Evolutionary conservation across 306 rosid genomes (phyloP).

Genomic region (Gastrolobium bilobum): DNA sequence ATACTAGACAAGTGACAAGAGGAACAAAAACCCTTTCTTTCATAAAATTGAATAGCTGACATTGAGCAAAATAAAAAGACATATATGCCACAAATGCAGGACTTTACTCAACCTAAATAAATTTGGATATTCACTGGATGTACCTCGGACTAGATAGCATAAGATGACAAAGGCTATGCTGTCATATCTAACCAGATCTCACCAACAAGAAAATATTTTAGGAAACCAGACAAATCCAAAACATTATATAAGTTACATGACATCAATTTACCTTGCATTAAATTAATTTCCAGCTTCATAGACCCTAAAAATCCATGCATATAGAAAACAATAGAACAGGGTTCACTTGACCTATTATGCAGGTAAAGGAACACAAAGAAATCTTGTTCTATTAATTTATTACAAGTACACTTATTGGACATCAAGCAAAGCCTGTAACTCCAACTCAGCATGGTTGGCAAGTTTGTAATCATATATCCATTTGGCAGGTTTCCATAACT

Average conservation of each 20-base stretch:
- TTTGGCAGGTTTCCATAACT: background rate
- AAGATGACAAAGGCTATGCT: constrained; percentile 67
- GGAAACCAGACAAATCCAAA: too few relatives aligned
- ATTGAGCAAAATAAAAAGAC: constrained; percentile 16
- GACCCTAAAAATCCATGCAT: too few relatives aligned
- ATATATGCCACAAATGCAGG: constrained; percentile 9
- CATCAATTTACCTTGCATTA: too few relatives aligned
- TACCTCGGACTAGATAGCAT: constrained; percentile 72
- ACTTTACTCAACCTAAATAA: constrained; percentile 27
- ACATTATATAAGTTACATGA: too few relatives aligned
- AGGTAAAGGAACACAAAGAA: too few relatives aligned
- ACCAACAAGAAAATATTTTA: too few relatives aligned
- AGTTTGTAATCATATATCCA: background rate
- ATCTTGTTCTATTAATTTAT: background rate
- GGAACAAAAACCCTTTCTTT: constrained; percentile 3
- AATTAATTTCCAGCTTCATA: too few relatives aligned
- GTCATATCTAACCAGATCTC: too few relatives aligned
- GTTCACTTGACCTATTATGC: too few relatives aligned
- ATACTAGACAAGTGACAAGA: constrained; percentile 21
- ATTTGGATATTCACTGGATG: constrained; percentile 25
- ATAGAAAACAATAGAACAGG: too few relatives aligned
- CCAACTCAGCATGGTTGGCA: background rate
- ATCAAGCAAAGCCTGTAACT: background rate
- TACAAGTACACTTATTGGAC: background rate
- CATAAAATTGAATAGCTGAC: background rate